A percentile compares a stretch with the other conserved stretches of the same genome.
phyloP scores from a whole-genome alignment of 768 basidiomycete species.

The Naganishia randhawae region DNA sequence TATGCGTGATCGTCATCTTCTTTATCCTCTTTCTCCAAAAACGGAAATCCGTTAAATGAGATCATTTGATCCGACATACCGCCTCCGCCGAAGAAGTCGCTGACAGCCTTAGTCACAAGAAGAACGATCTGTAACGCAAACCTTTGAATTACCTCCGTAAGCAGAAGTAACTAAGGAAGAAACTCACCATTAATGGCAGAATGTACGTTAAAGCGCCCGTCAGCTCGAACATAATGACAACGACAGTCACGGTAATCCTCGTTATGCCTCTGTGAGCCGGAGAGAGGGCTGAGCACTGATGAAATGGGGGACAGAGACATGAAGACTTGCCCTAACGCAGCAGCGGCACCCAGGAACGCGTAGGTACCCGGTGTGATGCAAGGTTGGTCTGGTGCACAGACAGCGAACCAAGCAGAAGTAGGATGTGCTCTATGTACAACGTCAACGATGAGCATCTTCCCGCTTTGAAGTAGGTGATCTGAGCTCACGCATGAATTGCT shows the following conservation, averaged over 20 bases:
- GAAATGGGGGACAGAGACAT: not conserved
- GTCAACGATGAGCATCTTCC: not conserved
- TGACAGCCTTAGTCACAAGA: slow-evolving; percentile 92
- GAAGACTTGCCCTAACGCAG: slow-evolving; percentile 71
- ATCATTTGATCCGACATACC: slow-evolving; percentile 98
- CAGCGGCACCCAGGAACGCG: slow-evolving; percentile 94
- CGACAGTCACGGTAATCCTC: slow-evolving; percentile 93
- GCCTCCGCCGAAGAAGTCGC: slow-evolving; percentile 84
- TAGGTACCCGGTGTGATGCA: slow-evolving; percentile 99
- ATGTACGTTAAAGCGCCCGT: slow-evolving; percentile 97
- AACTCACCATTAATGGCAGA: slow-evolving; percentile 86
- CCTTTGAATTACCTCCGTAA: slow-evolving; percentile 22
- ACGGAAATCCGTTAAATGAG: slow-evolving; percentile 92
- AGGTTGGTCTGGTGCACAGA: slow-evolving; percentile 84
- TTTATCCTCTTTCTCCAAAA: slow-evolving; percentile 85
- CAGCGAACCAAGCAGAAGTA: slow-evolving; percentile 77
- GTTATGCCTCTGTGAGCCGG: slow-evolving; percentile 72
- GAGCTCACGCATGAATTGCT: slow-evolving; percentile 71
- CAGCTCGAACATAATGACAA: slow-evolving; percentile 98
- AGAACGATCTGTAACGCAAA: slow-evolving; percentile 73
- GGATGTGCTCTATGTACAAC: slow-evolving; percentile 64
- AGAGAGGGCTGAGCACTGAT: not conserved
- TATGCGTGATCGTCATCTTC: slow-evolving; percentile 62
- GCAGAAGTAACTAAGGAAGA: not conserved
- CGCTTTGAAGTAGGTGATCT: not conserved